Percentiles rank a stretch among this genome's conserved stretches.
These are phyloP conservation scores for Blastocystis sp. DNA, from an alignment of 352 stramenopile species.

Conservation along the genomic window DNA sequence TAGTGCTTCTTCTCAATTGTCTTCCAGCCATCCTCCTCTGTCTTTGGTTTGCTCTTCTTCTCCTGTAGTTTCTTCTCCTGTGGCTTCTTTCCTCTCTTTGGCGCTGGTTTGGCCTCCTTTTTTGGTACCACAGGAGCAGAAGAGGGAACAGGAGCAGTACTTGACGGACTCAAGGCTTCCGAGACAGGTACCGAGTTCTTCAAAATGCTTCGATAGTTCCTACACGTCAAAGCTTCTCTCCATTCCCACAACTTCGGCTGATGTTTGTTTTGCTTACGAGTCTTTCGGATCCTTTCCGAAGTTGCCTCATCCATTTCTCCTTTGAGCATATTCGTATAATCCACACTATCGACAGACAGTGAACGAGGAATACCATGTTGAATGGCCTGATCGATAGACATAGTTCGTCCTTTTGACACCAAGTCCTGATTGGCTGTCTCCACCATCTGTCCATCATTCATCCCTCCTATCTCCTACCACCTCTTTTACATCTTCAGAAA, in stretches of 20 bases:
- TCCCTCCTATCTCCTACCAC: neutral
- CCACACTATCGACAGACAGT: conserved; percentile 56
- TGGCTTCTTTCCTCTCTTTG: conserved; percentile 43
- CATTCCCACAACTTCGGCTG: neutral
- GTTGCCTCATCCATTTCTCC: conserved; percentile 42
- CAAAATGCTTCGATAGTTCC: conserved; percentile 20
- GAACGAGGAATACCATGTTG: conserved; percentile 12
- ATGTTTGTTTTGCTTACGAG: conserved; percentile 6
- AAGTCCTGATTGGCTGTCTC: conserved; percentile 44
- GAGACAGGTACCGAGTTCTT: conserved; percentile 17
- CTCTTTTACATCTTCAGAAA: neutral
- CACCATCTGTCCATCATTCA: neutral
- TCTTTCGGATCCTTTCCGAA: conserved; percentile 1
- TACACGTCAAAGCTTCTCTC: neutral
- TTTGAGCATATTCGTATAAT: conserved; percentile 50
- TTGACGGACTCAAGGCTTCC: neutral
- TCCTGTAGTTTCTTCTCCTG: conserved; percentile 29
- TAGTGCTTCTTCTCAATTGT: conserved; percentile 57
- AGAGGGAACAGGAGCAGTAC: neutral
- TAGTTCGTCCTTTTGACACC: conserved; percentile 54
- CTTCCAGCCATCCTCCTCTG: conserved; percentile 10
- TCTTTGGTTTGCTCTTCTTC: conserved; percentile 59
- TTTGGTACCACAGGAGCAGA: neutral
- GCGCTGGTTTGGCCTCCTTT: neutral
- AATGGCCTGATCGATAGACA: conserved; percentile 53